These are phyloP conservation scores for Anthracocystis setariae DNA, from an alignment of 1,284 basidiomycete species.

Conservation along the genomic window DNA sequence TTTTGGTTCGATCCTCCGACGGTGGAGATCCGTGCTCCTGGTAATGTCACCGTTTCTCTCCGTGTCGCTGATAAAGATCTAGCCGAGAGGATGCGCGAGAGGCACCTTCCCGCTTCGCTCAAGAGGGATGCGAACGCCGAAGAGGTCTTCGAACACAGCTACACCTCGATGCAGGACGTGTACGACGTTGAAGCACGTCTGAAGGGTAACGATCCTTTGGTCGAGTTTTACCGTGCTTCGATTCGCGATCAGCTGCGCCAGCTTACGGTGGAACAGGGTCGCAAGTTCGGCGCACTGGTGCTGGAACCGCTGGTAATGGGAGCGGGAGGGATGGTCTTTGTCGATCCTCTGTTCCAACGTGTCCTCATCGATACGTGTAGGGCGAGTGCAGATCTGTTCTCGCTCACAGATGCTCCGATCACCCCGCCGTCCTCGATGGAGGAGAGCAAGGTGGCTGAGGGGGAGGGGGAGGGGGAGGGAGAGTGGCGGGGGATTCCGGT, in stretches of 20 bases:
- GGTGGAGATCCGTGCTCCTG: constrained; percentile 73
- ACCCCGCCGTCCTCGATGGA: constrained; percentile 12
- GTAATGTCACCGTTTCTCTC: constrained; percentile 21
- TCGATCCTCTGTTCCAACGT: constrained; percentile 95
- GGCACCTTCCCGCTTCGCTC: constrained; percentile 8
- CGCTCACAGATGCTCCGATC: constrained; percentile 57
- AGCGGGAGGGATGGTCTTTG: constrained; percentile 96
- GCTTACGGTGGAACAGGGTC: constrained; percentile 68
- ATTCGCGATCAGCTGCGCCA: constrained; percentile 73
- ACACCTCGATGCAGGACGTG: constrained; percentile 73
- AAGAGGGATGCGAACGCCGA: not conserved
- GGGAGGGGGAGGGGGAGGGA: constrained; percentile 38
- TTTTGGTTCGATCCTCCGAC: constrained; percentile 91
- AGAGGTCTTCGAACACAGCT: constrained; percentile 24
- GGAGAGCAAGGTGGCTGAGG: too few species aligned
- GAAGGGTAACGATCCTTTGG: constrained; percentile 72
- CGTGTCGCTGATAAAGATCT: constrained; percentile 8
- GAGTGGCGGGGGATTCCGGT: constrained; percentile 83
- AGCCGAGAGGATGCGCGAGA: constrained; percentile 11
- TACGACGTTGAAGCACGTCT: constrained; percentile 81
- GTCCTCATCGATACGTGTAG: constrained; percentile 85
- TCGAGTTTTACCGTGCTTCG: constrained; percentile 75
- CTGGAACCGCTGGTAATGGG: constrained; percentile 94
- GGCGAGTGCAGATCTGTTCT: constrained; percentile 70
- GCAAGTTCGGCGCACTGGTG: constrained; percentile 77